Base-by-base conservation (phyloP, 2,329 filamentous ascomycete genomes). In the Lecanoromycetidae sp. region DNA sequence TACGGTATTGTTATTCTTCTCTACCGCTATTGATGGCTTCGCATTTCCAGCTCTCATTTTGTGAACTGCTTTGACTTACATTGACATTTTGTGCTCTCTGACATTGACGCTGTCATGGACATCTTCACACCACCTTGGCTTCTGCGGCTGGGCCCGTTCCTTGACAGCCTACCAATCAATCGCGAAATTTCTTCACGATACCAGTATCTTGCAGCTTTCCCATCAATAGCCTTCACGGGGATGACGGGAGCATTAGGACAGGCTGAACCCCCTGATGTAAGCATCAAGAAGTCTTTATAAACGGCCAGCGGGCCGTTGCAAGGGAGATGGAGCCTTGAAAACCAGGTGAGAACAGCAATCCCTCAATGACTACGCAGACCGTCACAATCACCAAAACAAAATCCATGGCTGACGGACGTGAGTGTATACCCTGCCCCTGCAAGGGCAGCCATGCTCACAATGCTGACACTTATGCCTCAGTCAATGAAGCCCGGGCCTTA, bases 401-500 rank as follows among this genome's bases (percentile, higher is more conserved):
- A 47, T 10, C 7, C 29, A 51, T 52, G 50, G 46, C 50, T 20
- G 50, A 52, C 43, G 40, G 41, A 36, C 25, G 49, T 51, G 46
- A 51, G 49, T 52, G 26, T 17, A 22, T 34, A 19, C 44, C 42
- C 23, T 23, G 44, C 55, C 77, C 77, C 74, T 68, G 73, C 52
- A 74, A 77, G 65, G 73, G 72, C 65, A 65, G 74, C 39, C 46
- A n/a, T n/a, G n/a, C n/a, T n/a, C n/a, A n/a, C 22, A 3, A 37
- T 32, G 27, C 34, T 49, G n/a, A 40, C n/a, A 7, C 25, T 20
- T n/a, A 23, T 2, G 27, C 46, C 22, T 49, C 59, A 81, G 77
- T 79, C 56, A 81, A 81, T 58, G 71, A 79, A 59, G 75, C 75
- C 49, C 74, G 77, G 57, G 77, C 77, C 41, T 67, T 80, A 60